These are phyloP conservation scores for Picochlorum sp. DNA, from an alignment of 139 green algal genomes.

Conservation along the genomic window DNA sequence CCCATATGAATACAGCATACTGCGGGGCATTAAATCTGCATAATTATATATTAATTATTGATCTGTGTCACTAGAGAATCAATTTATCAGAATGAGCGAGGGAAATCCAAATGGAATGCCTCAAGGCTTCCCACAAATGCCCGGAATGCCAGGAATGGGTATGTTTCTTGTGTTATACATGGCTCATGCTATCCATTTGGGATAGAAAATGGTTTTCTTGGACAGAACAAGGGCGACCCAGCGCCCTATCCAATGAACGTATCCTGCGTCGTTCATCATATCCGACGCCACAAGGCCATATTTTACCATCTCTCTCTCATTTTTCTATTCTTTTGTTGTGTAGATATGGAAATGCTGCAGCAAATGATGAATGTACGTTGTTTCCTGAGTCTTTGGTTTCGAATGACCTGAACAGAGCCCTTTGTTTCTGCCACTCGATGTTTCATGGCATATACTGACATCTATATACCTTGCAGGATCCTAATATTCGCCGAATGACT, in stretches of 20 bases:
- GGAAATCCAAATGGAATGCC: constrained; percentile 6
- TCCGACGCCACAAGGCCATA: no score
- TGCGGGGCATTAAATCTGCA: neutral
- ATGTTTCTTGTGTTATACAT: neutral
- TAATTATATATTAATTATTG: constrained; percentile 2
- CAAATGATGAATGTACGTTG: constrained; percentile 13
- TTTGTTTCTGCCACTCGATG: no score
- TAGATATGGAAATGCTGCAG: constrained; percentile 6
- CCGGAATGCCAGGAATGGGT: constrained; percentile 13
- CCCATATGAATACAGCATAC: neutral
- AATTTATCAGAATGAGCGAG: neutral
- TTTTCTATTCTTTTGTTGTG: neutral
- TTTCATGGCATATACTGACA: no score
- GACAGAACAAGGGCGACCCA: neutral
- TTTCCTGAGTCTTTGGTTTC: no score
- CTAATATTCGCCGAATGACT: constrained; percentile 37
- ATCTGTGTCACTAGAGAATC: neutral
- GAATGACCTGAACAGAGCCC: no score
- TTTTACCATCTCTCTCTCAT: neutral
- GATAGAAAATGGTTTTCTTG: neutral
- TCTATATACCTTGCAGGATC: constrained; percentile 21
- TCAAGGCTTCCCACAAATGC: constrained; percentile 9
- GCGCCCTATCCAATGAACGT: no score
- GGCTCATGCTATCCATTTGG: neutral
- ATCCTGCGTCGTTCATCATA: no score